Conservation (phyloP, 768 basidiomycete genomes). For the Termitomyces sp. region DNA sequence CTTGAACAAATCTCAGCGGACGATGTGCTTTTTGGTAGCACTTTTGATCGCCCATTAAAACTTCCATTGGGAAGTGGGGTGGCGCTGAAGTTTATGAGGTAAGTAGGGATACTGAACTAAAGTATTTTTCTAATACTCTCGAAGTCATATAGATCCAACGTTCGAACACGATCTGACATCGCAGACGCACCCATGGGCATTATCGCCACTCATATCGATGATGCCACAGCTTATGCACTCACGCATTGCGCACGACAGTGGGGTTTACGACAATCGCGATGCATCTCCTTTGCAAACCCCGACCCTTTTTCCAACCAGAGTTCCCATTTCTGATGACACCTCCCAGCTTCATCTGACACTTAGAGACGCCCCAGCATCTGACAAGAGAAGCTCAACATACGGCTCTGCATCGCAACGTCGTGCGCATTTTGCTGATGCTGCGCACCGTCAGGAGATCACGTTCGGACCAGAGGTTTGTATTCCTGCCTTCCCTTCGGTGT, state of each 20-base stretch:
- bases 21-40: too few species aligned
- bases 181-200: constrained; percentile 80
- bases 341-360: constrained; percentile 43
- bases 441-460: constrained; percentile 49
- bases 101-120: too few species aligned
- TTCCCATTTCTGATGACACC: constrained; percentile 53
- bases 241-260: not conserved
- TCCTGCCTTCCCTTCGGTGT: not conserved
- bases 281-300: not conserved
- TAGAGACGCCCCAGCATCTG: constrained; percentile 6
- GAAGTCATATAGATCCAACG: constrained; percentile 82
- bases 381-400: constrained; percentile 5
- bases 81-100: too few species aligned
- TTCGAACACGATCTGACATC: constrained; percentile 79
- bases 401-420: not conserved
- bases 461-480: constrained; percentile 54
- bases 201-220: constrained; percentile 75
- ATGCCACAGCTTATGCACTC: constrained; percentile 73
- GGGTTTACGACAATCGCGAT: not conserved
- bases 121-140: not conserved
- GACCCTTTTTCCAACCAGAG: constrained; percentile 41
- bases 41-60: too few species aligned
- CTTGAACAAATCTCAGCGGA: too few species aligned
- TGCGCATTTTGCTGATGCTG: constrained; percentile 53
- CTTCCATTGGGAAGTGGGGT: too few species aligned